Percentiles rank a stretch among this genome's conserved stretches.
Evolutionary conservation across 2,329 filamentous ascomycete genomes (phyloP).

Genomic region (Aspergillus unguis): DNA sequence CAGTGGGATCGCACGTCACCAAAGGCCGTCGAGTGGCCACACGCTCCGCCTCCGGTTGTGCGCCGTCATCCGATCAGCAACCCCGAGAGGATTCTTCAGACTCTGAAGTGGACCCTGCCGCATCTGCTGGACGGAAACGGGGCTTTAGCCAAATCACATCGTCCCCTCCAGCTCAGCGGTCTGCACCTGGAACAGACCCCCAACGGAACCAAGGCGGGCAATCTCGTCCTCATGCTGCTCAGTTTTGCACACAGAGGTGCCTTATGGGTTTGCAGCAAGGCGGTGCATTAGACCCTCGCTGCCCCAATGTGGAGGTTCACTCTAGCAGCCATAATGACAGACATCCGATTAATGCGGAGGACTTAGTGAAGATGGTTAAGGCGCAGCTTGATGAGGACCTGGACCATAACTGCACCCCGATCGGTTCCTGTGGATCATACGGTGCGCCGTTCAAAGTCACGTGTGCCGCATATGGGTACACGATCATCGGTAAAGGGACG

Average conservation of each 20-base stretch:
- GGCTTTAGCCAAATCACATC: background rate
- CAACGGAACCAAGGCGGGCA: slow-evolving; percentile 3
- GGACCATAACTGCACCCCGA: slow-evolving; percentile 22
- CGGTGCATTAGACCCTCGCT: slow-evolving; percentile 20
- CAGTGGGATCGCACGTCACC: background rate
- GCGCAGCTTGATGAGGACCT: slow-evolving; percentile 27
- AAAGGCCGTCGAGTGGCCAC: slow-evolving; percentile 10
- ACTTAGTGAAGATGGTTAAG: slow-evolving; percentile 22
- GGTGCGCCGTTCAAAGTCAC: slow-evolving; percentile 29
- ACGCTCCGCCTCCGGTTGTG: slow-evolving; percentile 13
- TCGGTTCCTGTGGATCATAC: slow-evolving; percentile 22
- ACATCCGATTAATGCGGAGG: slow-evolving; percentile 16
- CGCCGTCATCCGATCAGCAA: slow-evolving; percentile 12
- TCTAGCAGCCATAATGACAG: slow-evolving; percentile 4
- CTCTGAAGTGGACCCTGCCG: background rate
- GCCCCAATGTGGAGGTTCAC: slow-evolving; percentile 25
- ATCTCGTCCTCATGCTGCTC: slow-evolving; percentile 12
- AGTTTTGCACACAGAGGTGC: slow-evolving; percentile 29
- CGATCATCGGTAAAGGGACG: slow-evolving; percentile 31
- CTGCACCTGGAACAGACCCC: background rate
- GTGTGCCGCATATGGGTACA: slow-evolving; percentile 24
- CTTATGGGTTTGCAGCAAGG: slow-evolving; percentile 25
- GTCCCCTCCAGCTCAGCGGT: background rate
- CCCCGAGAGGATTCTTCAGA: slow-evolving; percentile 12
- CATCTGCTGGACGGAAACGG: background rate